phyloP scores from a whole-genome alignment of 306 rosid genomes.

The Ormosia emarginata region DNA sequence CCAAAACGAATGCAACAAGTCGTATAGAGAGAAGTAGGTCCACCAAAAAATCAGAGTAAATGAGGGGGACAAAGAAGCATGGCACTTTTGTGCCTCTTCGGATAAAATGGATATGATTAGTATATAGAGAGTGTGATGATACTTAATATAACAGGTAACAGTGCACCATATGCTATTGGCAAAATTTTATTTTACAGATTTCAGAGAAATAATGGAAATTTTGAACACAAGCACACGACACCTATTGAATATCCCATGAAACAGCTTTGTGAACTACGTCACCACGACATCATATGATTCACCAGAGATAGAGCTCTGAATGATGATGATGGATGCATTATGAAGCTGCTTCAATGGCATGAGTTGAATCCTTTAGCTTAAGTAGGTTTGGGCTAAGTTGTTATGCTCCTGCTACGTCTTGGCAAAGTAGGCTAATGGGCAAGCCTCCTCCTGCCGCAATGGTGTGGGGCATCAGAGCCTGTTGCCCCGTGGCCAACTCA shows the following conservation, averaged over 20 bases:
- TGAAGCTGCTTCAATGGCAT: constrained; percentile 28
- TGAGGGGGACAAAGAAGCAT: constrained; percentile 46
- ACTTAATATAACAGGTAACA: neutral
- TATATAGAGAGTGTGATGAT: neutral
- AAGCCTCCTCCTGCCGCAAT: neutral
- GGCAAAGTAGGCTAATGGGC: neutral
- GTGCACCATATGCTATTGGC: neutral
- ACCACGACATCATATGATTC: constrained; percentile 33
- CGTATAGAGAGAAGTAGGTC: constrained; percentile 39
- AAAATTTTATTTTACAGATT: neutral
- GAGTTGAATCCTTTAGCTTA: constrained; percentile 24
- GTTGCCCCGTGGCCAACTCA: constrained; percentile 2
- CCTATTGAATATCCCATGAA: constrained; percentile 31
- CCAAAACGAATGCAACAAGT: constrained; percentile 37
- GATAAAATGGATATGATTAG: constrained; percentile 18
- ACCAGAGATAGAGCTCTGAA: constrained; percentile 13
- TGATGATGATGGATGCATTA: constrained; percentile 20
- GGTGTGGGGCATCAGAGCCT: constrained; percentile 6
- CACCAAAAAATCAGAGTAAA: constrained; percentile 39
- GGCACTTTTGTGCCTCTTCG: constrained; percentile 40
- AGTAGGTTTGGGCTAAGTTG: neutral
- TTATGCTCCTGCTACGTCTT: neutral
- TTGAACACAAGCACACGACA: constrained; percentile 44
- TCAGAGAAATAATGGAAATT: constrained; percentile 29
- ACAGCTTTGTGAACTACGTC: constrained; percentile 36